Evolutionary conservation across 2,329 filamentous ascomycete species (phyloP).

Genomic region (Fusarium lateritium): DNA sequence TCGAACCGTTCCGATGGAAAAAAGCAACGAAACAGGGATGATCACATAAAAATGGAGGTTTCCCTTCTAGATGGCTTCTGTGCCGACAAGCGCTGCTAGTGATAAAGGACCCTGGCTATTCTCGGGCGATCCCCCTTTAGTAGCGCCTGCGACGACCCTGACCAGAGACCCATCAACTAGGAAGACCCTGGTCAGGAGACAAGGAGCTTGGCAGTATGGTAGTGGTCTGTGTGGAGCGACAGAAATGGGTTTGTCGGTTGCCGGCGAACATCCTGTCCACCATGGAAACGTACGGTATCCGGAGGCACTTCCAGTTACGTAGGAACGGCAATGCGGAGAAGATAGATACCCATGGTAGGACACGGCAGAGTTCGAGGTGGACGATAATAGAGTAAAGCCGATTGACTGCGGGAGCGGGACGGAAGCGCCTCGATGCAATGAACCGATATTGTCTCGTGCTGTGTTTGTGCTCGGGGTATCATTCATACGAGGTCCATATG

Average conservation of each 20-base stretch:
- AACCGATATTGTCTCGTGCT: constrained; percentile 29
- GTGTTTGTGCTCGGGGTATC: constrained; percentile 1
- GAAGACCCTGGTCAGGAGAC: constrained; percentile 46
- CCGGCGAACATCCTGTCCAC: constrained; percentile 17
- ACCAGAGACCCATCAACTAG: constrained; percentile 27
- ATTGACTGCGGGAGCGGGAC: constrained; percentile 19
- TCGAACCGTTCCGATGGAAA: constrained; percentile 27
- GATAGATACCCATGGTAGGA: constrained; percentile 19
- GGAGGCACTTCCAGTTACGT: constrained; percentile 4
- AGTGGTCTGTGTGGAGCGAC: constrained; percentile 28
- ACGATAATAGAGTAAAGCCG: constrained; percentile 22
- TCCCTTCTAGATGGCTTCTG: constrained; percentile 49
- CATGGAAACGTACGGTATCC: constrained; percentile 7
- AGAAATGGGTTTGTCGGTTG: constrained; percentile 20
- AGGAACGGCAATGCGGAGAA: constrained; percentile 18
- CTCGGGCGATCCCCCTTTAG: constrained; percentile 43
- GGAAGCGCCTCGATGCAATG: constrained; percentile 33
- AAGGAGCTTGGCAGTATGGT: constrained; percentile 25
- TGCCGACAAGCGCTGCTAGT: constrained; percentile 36
- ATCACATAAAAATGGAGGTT: constrained; percentile 29
- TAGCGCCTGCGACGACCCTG: constrained; percentile 34
- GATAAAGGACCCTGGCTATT: constrained; percentile 27
- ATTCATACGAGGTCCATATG: not conserved
- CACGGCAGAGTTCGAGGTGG: constrained; percentile 9
- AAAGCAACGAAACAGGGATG: constrained; percentile 40